Base-by-base conservation (phyloP, 345 rosid genomes). In the Rhodamnia rubescens region DNA sequence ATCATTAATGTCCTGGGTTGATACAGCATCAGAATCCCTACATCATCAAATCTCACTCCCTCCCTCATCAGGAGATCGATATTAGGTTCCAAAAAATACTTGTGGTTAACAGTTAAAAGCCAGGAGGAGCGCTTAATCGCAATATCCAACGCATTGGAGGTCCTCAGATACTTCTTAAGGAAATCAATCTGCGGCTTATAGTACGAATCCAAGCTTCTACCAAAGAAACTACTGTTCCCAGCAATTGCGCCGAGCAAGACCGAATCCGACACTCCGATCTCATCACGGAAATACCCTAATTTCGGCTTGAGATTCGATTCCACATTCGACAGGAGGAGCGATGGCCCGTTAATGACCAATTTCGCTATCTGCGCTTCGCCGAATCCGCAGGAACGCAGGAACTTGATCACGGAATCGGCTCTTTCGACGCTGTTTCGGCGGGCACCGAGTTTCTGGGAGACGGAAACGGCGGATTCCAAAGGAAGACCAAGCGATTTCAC, bases 401-500 rank as follows among this genome's bases (percentile, higher is more conserved):
- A 53, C 7, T 61, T 47, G 15, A 85, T 6, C 4, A 90, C 86
- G 29, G 89, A 80, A n/a, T 56, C 86, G 53, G 61, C 83, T 51
- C 15, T 84, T 11, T 49, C 74, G 11, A 42, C 75, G 56, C 47
- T 80, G 22, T 84, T 44, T 26, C 85, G 87, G 26, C 54, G 87
- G 24, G 18, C 81, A 18, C 81, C 22, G 85, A 84, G 74, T 32
- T 82, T 75, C 7, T 8, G 44, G 36, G 91, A 86, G 47, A 64
- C 81, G 5, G 84, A 59, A 82, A 84, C 22, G 27, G 91, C 90
- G 24, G 88, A 82, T 56, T 85, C n/a, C 27, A 82, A 40, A 27
- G 91, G 81, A 82, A 88, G 85, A 53, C 90, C 91, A 80, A 86
- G 87, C 59, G 89, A 87, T 5, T 83, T 85, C 40, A 86, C 57